These are phyloP conservation scores for Chlamydomonas sp. DNA, from an alignment of 139 green algal genomes.

Conservation along the genomic window DNA sequence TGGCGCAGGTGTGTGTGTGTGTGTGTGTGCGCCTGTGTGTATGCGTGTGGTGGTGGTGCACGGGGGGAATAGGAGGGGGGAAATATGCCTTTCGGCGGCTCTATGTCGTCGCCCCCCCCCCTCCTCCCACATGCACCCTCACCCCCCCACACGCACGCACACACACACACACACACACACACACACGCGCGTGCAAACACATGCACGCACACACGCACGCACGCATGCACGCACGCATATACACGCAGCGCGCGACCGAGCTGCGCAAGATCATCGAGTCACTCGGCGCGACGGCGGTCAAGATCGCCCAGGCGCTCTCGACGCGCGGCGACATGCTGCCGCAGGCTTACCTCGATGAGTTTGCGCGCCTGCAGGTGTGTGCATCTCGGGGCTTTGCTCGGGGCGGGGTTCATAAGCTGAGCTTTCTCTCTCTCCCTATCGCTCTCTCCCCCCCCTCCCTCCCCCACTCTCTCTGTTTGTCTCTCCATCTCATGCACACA, in stretches of 20 bases:
- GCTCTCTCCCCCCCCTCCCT: too few species aligned
- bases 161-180: too few species aligned
- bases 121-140: background rate
- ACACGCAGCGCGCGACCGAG: constrained; percentile 9
- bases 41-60: too few species aligned
- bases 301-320: constrained; percentile 50
- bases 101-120: too few species aligned
- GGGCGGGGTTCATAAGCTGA: too few species aligned
- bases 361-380: constrained; percentile 36
- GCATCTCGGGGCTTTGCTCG: background rate
- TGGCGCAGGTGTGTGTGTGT: too few species aligned
- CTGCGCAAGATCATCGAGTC: constrained; percentile 30
- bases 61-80: too few species aligned
- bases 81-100: too few species aligned
- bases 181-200: background rate
- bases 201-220: constrained; percentile 1
- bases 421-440: too few species aligned
- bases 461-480: too few species aligned
- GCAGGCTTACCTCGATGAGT: constrained; percentile 38
- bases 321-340: constrained; percentile 51
- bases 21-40: too few species aligned
- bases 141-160: background rate
- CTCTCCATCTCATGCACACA: too few species aligned
- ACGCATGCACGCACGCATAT: background rate
- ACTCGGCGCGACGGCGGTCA: constrained; percentile 42